Conservation (phyloP, 169 alveolate genomes). For the Amoebophrya sp. region DNA sequence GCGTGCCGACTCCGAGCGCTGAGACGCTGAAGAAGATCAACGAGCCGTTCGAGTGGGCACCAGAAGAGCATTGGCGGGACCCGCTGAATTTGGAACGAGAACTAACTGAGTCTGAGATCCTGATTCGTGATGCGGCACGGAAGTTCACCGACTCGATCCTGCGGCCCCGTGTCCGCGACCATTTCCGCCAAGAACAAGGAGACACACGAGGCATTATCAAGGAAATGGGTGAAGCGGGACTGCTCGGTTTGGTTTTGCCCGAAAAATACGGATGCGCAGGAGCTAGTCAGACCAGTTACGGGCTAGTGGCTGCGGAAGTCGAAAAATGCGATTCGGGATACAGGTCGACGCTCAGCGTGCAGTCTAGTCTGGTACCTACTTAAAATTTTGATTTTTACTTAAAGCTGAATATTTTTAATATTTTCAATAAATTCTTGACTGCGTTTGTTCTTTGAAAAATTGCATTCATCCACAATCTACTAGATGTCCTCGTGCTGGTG, state of each 20-base stretch:
- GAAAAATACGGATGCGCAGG: constrained; percentile 67
- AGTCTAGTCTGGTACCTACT: constrained; percentile 52
- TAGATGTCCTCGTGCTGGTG: too few relatives aligned
- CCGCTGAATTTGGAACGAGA: not conserved
- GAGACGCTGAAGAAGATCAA: not conserved
- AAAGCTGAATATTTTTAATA: too few relatives aligned
- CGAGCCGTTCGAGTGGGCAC: not conserved
- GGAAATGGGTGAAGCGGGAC: constrained; percentile 63
- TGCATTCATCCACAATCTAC: too few relatives aligned
- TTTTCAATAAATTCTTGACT: too few relatives aligned
- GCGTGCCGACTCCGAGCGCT: too few relatives aligned
- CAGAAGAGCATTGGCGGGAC: not conserved
- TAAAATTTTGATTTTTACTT: too few relatives aligned
- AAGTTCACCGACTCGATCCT: constrained; percentile 50
- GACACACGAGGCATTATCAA: constrained; percentile 53
- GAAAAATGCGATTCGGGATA: constrained; percentile 65
- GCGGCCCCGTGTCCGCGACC: constrained; percentile 55
- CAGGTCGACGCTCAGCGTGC: constrained; percentile 64
- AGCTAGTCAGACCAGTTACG: constrained; percentile 60
- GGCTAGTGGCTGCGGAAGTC: constrained; percentile 61
- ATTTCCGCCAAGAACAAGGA: constrained; percentile 55
- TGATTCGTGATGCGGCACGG: not conserved
- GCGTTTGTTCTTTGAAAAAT: too few relatives aligned
- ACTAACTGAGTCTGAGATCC: not conserved
- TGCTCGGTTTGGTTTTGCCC: constrained; percentile 60